Evolutionary conservation across 2,329 filamentous ascomycete genomes (phyloP), one percentile per base, ranked within the genome.

Genomic region (Alternaria gaisen): DNA sequence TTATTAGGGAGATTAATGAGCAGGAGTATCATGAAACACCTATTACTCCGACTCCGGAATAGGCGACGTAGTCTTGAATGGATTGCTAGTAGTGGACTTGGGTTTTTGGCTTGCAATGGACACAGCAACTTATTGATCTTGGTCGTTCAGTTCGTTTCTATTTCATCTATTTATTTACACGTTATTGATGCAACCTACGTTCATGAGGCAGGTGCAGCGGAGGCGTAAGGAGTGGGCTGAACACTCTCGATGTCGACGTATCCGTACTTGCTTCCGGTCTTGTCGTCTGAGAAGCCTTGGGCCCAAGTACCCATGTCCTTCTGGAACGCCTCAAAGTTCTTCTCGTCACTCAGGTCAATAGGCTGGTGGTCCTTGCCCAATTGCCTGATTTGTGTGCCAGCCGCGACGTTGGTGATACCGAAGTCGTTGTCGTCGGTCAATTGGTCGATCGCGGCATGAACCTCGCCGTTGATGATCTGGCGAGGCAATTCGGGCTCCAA

Each of bases 391-490:
- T 86, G 85, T 16, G 80, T 79, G 3, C 83, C 83, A 2, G 82
- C 82, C 28, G 80, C 79, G 14, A 82, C 79, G 56, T 79, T 80
- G 3, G 82, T 81, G 12, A 81, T 56, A 4, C 79, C 82, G 64
- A 88, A 88, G 64, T 89, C 78, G 36, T 85, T 77, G 40, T 86
- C 81, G 48, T 85, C 83, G 3, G 85, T 61, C 32, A 80, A 65
- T 56, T 79, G 73, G 52, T 85, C 69, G 53, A 88, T 82, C 0
- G 84, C 84, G 0, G 82, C 82, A 14, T 64, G 40, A 9, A 77
- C 72, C 44, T 69, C 69, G 11, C 83, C 83, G 0, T 77, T 71
- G 0, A 87, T 71, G 2, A 86, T 81, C 18, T 83, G 78, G 46
- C 74, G 77, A 43, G 80, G 78, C 1, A 86, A 70, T 10, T 75